A percentile compares a stretch with the other conserved stretches of the same genome.
Evolutionary conservation across 1,139 yeast species (phyloP).

Genomic region (Debaryomyces sp.): DNA sequence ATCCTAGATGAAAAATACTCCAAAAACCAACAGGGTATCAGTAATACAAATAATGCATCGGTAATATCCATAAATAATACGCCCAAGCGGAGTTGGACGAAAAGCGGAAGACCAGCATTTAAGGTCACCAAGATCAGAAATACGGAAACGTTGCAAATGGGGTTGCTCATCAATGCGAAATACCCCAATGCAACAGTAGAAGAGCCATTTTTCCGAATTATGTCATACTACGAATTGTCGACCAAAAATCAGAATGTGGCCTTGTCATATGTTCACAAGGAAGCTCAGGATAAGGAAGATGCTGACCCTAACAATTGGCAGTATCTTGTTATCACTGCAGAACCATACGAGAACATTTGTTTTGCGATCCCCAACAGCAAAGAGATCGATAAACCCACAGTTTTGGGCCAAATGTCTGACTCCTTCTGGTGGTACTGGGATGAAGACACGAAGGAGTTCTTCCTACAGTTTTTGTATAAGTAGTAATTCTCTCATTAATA

Average conservation of each 20-base stretch:
- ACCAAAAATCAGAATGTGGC: constrained; percentile 38
- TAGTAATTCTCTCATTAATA: constrained; percentile 4
- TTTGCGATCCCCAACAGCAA: constrained; percentile 66
- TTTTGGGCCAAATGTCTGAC: constrained; percentile 34
- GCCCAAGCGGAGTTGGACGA: constrained; percentile 52
- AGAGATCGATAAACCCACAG: constrained; percentile 50
- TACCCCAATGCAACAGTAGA: constrained; percentile 51
- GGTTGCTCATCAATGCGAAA: constrained; percentile 61
- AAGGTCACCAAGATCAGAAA: constrained; percentile 69
- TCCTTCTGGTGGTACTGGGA: constrained; percentile 75
- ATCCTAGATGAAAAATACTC: constrained; percentile 41
- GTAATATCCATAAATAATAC: constrained; percentile 32
- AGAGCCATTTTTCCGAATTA: constrained; percentile 67
- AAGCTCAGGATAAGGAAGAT: constrained; percentile 21
- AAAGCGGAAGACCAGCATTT: constrained; percentile 75
- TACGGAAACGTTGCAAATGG: constrained; percentile 56
- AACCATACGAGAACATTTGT: constrained; percentile 80
- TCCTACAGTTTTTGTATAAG: constrained; percentile 65
- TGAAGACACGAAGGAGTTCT: constrained; percentile 65
- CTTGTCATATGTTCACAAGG: constrained; percentile 25
- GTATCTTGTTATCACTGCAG: constrained; percentile 76
- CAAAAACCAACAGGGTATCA: constrained; percentile 3
- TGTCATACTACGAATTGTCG: constrained; percentile 74
- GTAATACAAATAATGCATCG: constrained; percentile 8
- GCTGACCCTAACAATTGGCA: constrained; percentile 49